Evolutionary conservation across 805 yeast genomes (phyloP).

Genomic region (Candida awuae): DNA sequence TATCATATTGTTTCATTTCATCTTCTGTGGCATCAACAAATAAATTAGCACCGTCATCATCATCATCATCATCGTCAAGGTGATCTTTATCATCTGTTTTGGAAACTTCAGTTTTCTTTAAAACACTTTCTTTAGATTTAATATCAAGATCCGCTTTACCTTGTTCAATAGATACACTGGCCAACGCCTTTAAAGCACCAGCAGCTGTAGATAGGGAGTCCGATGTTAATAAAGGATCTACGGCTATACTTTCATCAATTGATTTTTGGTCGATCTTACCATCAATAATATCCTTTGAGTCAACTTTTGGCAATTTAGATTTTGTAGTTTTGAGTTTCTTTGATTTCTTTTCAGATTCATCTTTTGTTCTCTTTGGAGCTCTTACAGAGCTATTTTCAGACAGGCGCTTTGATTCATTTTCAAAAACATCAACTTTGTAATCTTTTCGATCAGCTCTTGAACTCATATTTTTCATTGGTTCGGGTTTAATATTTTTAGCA

Average conservation of each 20-base stretch:
- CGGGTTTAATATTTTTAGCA: constrained; percentile 35
- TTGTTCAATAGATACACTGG: constrained; percentile 23
- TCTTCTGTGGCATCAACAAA: constrained; percentile 28
- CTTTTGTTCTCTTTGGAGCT: constrained; percentile 17
- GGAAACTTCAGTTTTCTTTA: background rate
- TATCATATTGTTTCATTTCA: constrained; percentile 19
- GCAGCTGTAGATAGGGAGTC: background rate
- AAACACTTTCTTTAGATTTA: background rate
- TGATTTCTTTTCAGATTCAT: background rate
- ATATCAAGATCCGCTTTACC: constrained; percentile 5
- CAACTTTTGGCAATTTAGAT: background rate
- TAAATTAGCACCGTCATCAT: constrained; percentile 20
- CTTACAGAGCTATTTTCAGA: constrained; percentile 5
- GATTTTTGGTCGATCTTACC: background rate
- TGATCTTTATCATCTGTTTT: constrained; percentile 2
- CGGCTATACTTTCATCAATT: background rate
- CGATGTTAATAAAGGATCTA: background rate
- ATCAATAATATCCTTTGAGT: too few relatives aligned
- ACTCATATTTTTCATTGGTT: constrained; percentile 51
- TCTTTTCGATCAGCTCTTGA: constrained; percentile 33
- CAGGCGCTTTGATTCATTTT: constrained; percentile 9
- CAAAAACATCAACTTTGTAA: constrained; percentile 12
- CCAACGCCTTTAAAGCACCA: constrained; percentile 19
- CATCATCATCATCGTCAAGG: constrained; percentile 2
- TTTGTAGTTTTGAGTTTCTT: background rate